These are phyloP conservation scores for Blumeriella jaapii DNA, from an alignment of 2,329 filamentous ascomycete species.

Conservation along the genomic window DNA sequence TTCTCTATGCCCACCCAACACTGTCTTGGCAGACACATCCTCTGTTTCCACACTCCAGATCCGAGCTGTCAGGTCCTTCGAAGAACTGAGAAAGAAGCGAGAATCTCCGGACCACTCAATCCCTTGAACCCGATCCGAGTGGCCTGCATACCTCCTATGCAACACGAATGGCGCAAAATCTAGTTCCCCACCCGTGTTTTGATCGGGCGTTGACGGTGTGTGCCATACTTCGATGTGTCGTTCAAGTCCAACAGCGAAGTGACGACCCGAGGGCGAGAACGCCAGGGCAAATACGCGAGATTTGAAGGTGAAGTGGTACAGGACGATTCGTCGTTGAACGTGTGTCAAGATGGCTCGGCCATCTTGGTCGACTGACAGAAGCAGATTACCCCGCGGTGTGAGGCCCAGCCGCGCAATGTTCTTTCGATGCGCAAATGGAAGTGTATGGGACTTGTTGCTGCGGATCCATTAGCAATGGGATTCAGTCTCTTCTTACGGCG, in stretches of 20 bases:
- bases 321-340: constrained; percentile 68
- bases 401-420: constrained; percentile 86
- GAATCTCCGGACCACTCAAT: constrained; percentile 97
- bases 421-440: constrained; percentile 84
- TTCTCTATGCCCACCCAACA: constrained; percentile 82
- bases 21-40: constrained; percentile 80
- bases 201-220: constrained; percentile 79
- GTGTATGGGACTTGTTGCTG: constrained; percentile 78
- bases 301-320: constrained; percentile 95
- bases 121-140: constrained; percentile 76
- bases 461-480: constrained; percentile 5
- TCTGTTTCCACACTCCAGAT: constrained; percentile 91
- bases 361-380: constrained; percentile 89
- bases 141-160: constrained; percentile 74
- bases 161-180: constrained; percentile 93
- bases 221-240: constrained; percentile 92
- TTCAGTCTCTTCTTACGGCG: neutral
- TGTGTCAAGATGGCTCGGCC: constrained; percentile 90
- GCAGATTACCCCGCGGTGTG: constrained; percentile 79
- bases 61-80: constrained; percentile 82
- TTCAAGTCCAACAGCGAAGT: constrained; percentile 83
- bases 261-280: constrained; percentile 81
- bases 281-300: constrained; percentile 69
- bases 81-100: constrained; percentile 84
- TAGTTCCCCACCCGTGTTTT: constrained; percentile 66